Evolutionary conservation across 345 rosid genomes (phyloP), one percentile per base, ranked within the genome.

Genomic region (Mallotus nudiflorus): DNA sequence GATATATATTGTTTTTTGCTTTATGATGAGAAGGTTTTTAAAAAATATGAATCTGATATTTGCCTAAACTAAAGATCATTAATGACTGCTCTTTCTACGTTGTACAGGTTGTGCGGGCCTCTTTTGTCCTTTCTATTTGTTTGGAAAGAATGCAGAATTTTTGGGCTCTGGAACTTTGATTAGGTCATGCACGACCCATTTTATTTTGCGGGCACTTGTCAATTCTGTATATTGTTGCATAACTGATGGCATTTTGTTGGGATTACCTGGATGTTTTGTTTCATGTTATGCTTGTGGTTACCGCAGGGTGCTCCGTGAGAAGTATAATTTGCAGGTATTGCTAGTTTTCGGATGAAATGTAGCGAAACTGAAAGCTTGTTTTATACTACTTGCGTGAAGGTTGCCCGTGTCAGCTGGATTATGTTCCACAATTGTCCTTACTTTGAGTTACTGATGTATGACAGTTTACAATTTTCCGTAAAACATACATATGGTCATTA

Each of bases 241-340:
- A 60, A 83, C 91, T 54, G 90, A 85, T 67, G 98, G 96, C 62
- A 18, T 91, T 49, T 80, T 82, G 76, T 77, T 93, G 84, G 87
- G 93, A 35, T 67, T 89, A 45, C 97, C 98, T n/a, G 97, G 97
- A 74, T 91, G 96, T 77, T 88, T 93, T 72, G 83, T 88, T 46
- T 67, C 93, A 33, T 89, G 91, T 75, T 93, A 93, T 82, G 93
- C 96, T 74, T 89, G 92, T 67, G 87, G 93, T 67, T 91, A 91
- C 80, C 91, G 96, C 40, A 83, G 80, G 75, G 75, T 87, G 0
- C 79, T 93, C 50, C 84, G 98, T 62, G 80, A 81, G 51, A 91
- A 84, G 74, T 91, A 88, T 73, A 82, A 85, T 64, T 73, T 94
- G 73, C 85, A 83, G 96, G 97, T 91, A 82, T 68, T 76, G 28